Base-by-base conservation (phyloP, 2,329 filamentous ascomycete species). In the Penicillium sp. region DNA sequence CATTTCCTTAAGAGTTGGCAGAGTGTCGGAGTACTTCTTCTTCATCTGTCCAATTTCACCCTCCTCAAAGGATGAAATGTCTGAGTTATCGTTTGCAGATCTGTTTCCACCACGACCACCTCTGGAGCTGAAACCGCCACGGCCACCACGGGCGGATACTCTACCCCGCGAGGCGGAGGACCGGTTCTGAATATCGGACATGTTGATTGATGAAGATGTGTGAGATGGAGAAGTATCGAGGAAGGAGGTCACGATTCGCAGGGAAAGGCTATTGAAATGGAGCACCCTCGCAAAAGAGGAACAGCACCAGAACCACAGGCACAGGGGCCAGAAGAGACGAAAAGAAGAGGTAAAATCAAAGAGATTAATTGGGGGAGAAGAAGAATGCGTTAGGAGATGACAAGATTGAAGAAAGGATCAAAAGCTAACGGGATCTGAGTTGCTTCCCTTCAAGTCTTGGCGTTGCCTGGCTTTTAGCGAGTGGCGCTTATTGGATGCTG, bases 161-260 rank as follows among this genome's bases (percentile, higher is more conserved):
- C 94, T 89, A 79, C 93, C 92, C 80, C 93, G 90, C 65, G 82
- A 86, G 79, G 90, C 86, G 77, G 87, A 84, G 75, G 89, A 84
- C 84, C 92, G 86, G 79, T 88, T 84, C 83, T 91, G 88, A 80
- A 90, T 85, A 85, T 97, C 93, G 84, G 94, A 96, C 94, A 97
- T 97, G 80, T 75, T 74, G 76, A 78, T 57, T 58, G 70, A 74
- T 62, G 56, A 72, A 70, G 63, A 59, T 60, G 58, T 65, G 61
- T 67, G 61, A 61, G 60, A 67, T 62, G 61, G 56, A 61, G 64
- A 61, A 67, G 62, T 63, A 64, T 61, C 45, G 42, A 57, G 53
- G 60, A 63, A 65, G 59, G 59, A 68, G 56, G 60, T 61, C 53
- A 63, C 56, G 63, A 65, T 63, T 61, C 59, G 63, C 58, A 63